Conservation (phyloP, 805 yeast genomes). For the Candida nanaspora region DNA sequence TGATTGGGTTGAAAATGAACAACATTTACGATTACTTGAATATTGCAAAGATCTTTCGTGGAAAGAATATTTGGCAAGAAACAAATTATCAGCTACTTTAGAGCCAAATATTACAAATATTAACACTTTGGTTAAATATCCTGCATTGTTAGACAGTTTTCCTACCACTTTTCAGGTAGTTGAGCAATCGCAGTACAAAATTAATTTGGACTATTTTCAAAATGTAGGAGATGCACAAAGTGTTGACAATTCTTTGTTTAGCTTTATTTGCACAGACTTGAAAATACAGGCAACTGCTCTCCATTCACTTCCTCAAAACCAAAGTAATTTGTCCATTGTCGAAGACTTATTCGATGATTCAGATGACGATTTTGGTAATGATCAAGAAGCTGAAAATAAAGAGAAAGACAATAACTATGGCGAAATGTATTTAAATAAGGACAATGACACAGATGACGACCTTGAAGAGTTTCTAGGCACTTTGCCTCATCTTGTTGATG, state of each 20-base stretch:
- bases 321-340: too few relatives aligned
- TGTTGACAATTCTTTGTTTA: too few relatives aligned
- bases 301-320: too few relatives aligned
- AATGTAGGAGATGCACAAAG: conserved; percentile 6
- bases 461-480: conserved; percentile 17
- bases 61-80: conserved; percentile 8
- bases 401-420: too few relatives aligned
- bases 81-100: neutral
- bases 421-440: too few relatives aligned
- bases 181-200: conserved; percentile 2
- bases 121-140: conserved; percentile 15
- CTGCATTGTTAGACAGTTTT: conserved; percentile 15
- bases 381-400: too few relatives aligned
- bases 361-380: conserved; percentile 6
- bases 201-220: conserved; percentile 3
- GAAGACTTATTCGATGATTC: conserved; percentile 3
- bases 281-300: too few relatives aligned
- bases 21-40: conserved; percentile 26
- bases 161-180: conserved; percentile 27
- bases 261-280: too few relatives aligned
- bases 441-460: conserved; percentile 15
- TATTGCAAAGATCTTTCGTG: conserved; percentile 20
- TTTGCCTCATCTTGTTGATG: conserved; percentile 14
- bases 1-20: conserved; percentile 37
- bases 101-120: conserved; percentile 1